Conservation (phyloP, 2,329 filamentous ascomycete species). For the Leptographium procerum region DNA sequence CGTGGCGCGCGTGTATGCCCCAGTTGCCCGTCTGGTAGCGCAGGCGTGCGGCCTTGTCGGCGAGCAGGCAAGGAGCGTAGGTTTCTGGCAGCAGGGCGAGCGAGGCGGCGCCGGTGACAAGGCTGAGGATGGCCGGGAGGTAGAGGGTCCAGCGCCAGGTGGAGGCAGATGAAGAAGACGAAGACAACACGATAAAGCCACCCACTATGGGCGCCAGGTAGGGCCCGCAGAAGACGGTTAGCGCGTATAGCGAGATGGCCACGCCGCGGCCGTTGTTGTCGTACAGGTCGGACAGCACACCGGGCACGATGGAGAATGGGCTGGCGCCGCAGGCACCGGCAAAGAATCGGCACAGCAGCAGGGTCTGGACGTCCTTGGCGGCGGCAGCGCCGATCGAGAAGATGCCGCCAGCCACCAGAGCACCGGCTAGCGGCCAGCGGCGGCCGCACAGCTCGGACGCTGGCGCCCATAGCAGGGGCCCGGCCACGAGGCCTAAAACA, state of each 20-base stretch:
- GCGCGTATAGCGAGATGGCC: slow-evolving; percentile 77
- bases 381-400: slow-evolving; percentile 26
- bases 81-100: slow-evolving; percentile 81
- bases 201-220: slow-evolving; percentile 64
- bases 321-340: slow-evolving; percentile 75
- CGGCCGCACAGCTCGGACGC: slow-evolving; percentile 14
- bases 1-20: slow-evolving; percentile 59
- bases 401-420: slow-evolving; percentile 18
- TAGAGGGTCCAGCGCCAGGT: slow-evolving; percentile 21
- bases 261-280: slow-evolving; percentile 69
- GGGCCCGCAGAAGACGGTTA: slow-evolving; percentile 71
- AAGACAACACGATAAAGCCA: slow-evolving; percentile 33
- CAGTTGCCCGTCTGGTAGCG: slow-evolving; percentile 50
- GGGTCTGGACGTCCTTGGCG: slow-evolving; percentile 48
- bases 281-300: slow-evolving; percentile 72
- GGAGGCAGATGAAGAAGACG: not conserved
- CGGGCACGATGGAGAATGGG: slow-evolving; percentile 74
- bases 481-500: slow-evolving; percentile 2
- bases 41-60: slow-evolving; percentile 57
- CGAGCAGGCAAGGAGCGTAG: slow-evolving; percentile 68
- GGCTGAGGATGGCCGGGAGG: slow-evolving; percentile 68
- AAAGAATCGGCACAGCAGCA: slow-evolving; percentile 63
- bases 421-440: not conserved
- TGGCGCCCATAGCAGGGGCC: slow-evolving; percentile 5
- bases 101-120: slow-evolving; percentile 59